Evolutionary conservation across 1,139 yeast genomes (phyloP).

Genomic region (Diutina rugosa): DNA sequence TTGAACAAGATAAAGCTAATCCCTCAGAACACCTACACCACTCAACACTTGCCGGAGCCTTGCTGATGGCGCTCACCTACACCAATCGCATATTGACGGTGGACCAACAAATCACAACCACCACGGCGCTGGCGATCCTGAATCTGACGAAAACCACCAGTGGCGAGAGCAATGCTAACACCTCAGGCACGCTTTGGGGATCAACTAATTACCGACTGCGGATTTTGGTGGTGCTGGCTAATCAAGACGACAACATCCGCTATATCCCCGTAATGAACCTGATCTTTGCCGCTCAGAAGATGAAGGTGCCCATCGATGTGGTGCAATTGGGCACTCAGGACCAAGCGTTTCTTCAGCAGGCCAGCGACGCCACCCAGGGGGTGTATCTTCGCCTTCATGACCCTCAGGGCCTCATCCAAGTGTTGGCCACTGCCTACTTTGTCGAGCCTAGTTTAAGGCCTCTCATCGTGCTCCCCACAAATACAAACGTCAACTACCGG

Average conservation of each 20-base stretch:
- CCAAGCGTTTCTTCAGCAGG: conserved; percentile 86
- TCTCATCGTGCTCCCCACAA: conserved; percentile 69
- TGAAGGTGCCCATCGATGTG: conserved; percentile 82
- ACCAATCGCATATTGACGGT: conserved; percentile 53
- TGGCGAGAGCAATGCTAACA: conserved; percentile 3
- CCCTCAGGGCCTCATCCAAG: conserved; percentile 69
- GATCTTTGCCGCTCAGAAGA: conserved; percentile 90
- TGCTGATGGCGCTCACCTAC: conserved; percentile 66
- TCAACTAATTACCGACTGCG: conserved; percentile 47
- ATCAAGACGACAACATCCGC: conserved; percentile 60
- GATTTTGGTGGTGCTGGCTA: conserved; percentile 60
- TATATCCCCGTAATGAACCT: conserved; percentile 94
- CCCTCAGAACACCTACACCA: conserved; percentile 5
- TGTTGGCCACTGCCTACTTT: conserved; percentile 49
- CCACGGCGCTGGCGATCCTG: conserved; percentile 32
- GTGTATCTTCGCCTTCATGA: conserved; percentile 67
- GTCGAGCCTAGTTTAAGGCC: conserved; percentile 75
- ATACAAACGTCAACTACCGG: conserved; percentile 78
- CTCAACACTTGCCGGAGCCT: conserved; percentile 62
- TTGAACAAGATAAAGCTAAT: conserved; percentile 12
- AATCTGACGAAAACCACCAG: background rate
- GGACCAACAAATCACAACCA: conserved; percentile 35
- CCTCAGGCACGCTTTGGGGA: conserved; percentile 5
- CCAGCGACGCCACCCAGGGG: conserved; percentile 91
- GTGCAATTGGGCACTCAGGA: conserved; percentile 62